A percentile compares a stretch with the other conserved stretches of the same genome.
phyloP scores from a whole-genome alignment of 2,329 filamentous ascomycete species.

The Blumeria graminis region DNA sequence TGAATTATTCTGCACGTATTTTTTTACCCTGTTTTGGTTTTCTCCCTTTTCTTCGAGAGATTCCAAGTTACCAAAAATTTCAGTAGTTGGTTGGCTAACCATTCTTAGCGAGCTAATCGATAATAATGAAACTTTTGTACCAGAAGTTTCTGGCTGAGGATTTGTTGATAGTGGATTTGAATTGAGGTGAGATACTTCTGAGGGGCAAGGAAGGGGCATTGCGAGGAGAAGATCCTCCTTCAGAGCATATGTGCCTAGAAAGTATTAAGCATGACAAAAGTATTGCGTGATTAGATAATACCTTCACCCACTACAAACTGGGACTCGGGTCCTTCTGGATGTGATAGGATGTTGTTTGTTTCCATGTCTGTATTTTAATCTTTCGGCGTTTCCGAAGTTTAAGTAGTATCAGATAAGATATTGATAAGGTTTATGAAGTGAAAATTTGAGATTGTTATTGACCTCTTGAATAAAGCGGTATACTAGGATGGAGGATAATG shows the following conservation, averaged over 20 bases:
- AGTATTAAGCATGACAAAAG: conserved; percentile 4
- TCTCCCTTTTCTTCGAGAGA: conserved; percentile 20
- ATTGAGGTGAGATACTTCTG: conserved; percentile 67
- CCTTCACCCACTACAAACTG: conserved; percentile 89
- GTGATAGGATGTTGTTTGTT: conserved; percentile 72
- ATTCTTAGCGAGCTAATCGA: conserved; percentile 8
- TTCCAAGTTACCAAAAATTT: conserved; percentile 7
- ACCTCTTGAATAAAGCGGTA: too few species aligned
- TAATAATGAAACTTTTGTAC: conserved; percentile 63
- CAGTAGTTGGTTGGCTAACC: neutral
- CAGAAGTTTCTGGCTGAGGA: conserved; percentile 58
- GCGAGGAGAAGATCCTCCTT: conserved; percentile 82
- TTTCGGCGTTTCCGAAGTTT: too few species aligned
- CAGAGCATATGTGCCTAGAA: conserved; percentile 60
- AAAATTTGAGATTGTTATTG: too few species aligned
- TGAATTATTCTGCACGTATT: conserved; percentile 33
- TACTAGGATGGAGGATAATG: too few species aligned
- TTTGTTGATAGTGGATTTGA: conserved; percentile 77
- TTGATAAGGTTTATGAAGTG: too few species aligned
- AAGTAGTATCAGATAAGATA: too few species aligned
- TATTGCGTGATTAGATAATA: conserved; percentile 14
- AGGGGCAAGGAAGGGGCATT: conserved; percentile 84
- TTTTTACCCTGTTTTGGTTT: conserved; percentile 32
- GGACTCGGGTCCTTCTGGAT: conserved; percentile 61
- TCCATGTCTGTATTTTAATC: conserved; percentile 26